phyloP scores from a whole-genome alignment of 768 basidiomycete genomes.

The Panaeolus papilionaceus region DNA sequence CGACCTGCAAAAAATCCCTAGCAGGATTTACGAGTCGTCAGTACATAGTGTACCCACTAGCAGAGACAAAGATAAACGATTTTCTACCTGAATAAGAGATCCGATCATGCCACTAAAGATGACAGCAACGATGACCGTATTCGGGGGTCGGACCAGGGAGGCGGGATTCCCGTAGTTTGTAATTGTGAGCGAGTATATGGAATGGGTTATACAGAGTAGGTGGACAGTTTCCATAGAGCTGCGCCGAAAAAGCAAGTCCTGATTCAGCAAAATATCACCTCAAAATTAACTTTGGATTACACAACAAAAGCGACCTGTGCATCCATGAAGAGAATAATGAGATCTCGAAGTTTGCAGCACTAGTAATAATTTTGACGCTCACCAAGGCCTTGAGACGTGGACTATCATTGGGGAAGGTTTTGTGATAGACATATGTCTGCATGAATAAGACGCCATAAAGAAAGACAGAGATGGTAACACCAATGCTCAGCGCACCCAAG shows the following conservation, averaged over 20 bases:
- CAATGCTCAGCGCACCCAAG: conserved; percentile 23
- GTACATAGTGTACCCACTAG: too few relatives aligned
- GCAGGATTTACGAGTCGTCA: background rate
- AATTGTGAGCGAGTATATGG: conserved; percentile 14
- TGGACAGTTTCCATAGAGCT: conserved; percentile 18
- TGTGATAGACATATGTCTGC: conserved; percentile 23
- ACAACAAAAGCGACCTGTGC: background rate
- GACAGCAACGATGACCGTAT: conserved; percentile 13
- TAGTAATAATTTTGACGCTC: background rate
- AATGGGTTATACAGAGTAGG: conserved; percentile 20
- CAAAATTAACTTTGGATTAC: background rate
- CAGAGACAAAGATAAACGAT: too few relatives aligned
- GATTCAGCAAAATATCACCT: background rate
- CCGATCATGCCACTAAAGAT: conserved; percentile 17
- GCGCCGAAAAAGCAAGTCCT: too few relatives aligned
- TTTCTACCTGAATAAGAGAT: conserved; percentile 16
- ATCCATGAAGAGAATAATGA: background rate
- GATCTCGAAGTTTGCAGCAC: background rate
- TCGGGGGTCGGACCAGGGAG: conserved; percentile 9
- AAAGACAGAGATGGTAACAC: conserved; percentile 19
- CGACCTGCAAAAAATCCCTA: conserved; percentile 20
- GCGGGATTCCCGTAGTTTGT: conserved; percentile 12
- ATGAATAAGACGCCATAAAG: conserved; percentile 24
- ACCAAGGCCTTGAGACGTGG: background rate
- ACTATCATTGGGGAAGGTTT: conserved; percentile 20